These are phyloP conservation scores for Fusarium humuli DNA, from an alignment of 2,329 filamentous ascomycete genomes.

Conservation along the genomic window DNA sequence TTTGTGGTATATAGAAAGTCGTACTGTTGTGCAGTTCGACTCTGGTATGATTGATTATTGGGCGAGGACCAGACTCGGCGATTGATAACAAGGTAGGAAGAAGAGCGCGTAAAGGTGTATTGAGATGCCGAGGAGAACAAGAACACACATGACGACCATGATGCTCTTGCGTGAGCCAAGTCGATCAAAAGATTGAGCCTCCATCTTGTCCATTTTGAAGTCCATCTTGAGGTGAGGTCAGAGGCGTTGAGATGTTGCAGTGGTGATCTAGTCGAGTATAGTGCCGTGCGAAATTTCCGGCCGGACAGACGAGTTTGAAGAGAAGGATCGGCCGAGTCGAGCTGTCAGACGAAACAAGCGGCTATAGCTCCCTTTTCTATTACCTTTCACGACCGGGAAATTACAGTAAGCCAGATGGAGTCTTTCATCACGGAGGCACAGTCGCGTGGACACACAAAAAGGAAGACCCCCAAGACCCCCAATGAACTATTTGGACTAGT, in stretches of 20 bases:
- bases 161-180: constrained; percentile 1
- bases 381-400: background rate
- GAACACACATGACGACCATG: background rate
- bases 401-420: background rate
- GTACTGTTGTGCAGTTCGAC: background rate
- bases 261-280: background rate
- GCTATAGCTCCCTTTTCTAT: background rate
- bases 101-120: constrained; percentile 5
- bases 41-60: background rate
- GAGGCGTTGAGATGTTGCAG: too few species aligned
- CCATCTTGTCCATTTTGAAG: background rate
- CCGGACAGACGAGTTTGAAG: background rate
- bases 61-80: background rate
- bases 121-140: background rate
- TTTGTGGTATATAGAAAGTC: too few species aligned
- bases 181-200: background rate
- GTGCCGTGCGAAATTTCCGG: background rate
- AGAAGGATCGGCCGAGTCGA: background rate
- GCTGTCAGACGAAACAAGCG: background rate
- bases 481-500: background rate
- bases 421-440: background rate
- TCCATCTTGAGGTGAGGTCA: background rate
- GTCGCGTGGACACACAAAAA: background rate
- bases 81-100: background rate
- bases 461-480: background rate